phyloP scores from a whole-genome alignment of 1,139 yeast genomes.

The Debaryomyces nepalensis region DNA sequence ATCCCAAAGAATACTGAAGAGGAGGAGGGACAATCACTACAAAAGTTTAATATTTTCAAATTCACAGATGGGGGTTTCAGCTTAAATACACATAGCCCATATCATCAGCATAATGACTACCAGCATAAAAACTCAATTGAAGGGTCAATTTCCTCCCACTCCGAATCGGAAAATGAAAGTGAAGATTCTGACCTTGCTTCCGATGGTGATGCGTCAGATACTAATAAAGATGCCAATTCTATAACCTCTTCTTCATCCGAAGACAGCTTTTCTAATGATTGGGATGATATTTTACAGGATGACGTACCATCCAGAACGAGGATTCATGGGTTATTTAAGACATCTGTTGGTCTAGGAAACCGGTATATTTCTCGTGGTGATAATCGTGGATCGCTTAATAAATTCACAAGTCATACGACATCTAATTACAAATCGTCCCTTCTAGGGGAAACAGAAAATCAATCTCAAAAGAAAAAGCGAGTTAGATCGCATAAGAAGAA shows the following conservation, averaged over 20 bases:
- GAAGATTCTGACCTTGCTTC: constrained; percentile 17
- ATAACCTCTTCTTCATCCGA: constrained; percentile 36
- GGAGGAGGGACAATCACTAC: constrained; percentile 30
- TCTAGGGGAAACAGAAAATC: constrained; percentile 22
- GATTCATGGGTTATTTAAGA: constrained; percentile 49
- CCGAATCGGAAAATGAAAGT: constrained; percentile 21
- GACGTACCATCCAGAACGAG: constrained; percentile 50
- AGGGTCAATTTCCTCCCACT: constrained; percentile 17
- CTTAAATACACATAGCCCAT: constrained; percentile 23
- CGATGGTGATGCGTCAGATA: constrained; percentile 2
- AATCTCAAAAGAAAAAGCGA: constrained; percentile 21
- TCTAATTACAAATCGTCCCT: constrained; percentile 37
- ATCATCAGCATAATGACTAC: constrained; percentile 21
- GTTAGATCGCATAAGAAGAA: constrained; percentile 27
- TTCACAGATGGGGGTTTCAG: constrained; percentile 47
- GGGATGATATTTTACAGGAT: constrained; percentile 52
- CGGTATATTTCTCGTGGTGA: constrained; percentile 27
- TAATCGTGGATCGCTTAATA: constrained; percentile 27
- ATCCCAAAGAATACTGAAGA: constrained; percentile 54
- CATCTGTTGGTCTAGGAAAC: constrained; percentile 46
- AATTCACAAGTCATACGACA: constrained; percentile 31
- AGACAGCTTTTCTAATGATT: constrained; percentile 56
- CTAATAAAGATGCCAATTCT: constrained; percentile 15
- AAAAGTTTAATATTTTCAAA: constrained; percentile 41
- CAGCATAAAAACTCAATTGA: constrained; percentile 15